Evolutionary conservation across 306 rosid genomes (phyloP).

Genomic region (Sicyos baderoa): DNA sequence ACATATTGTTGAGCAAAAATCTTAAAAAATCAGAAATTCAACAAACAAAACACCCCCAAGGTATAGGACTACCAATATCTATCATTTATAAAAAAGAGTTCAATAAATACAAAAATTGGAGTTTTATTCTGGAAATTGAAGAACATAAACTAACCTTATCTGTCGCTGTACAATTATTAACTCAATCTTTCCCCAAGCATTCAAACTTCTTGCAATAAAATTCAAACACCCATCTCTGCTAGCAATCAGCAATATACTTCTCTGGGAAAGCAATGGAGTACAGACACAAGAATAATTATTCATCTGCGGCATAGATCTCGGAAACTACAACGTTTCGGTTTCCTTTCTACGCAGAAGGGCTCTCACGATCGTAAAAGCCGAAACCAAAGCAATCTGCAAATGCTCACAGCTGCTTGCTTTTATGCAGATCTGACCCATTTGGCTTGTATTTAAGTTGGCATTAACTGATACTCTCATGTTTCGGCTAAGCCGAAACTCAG

Average conservation of each 20-base stretch:
- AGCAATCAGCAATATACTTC: not conserved
- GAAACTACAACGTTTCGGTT: conserved; percentile 23
- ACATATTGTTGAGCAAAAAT: no score
- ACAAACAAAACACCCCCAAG: no score
- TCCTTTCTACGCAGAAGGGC: conserved; percentile 39
- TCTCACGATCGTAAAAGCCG: conserved; percentile 54
- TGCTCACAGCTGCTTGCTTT: conserved; percentile 73
- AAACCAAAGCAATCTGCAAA: conserved; percentile 64
- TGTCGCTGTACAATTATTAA: conserved; percentile 19
- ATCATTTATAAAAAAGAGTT: not conserved
- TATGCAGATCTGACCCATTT: conserved; percentile 75
- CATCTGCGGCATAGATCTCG: not conserved
- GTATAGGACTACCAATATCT: not conserved
- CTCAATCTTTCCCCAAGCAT: conserved; percentile 10
- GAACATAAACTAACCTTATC: not conserved
- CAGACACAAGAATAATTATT: not conserved
- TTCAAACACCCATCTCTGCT: not conserved
- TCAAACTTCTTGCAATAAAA: not conserved
- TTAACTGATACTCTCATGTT: conserved; percentile 49
- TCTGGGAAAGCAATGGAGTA: not conserved
- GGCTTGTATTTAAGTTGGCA: conserved; percentile 75
- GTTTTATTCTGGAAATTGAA: not conserved
- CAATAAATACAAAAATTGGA: not conserved
- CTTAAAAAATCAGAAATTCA: no score
- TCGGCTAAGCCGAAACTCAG: conserved; percentile 64